Evolutionary conservation across 2,329 filamentous ascomycete genomes (phyloP), one percentile per base, ranked within the genome.

Genomic region (Alternaria consortialis): DNA sequence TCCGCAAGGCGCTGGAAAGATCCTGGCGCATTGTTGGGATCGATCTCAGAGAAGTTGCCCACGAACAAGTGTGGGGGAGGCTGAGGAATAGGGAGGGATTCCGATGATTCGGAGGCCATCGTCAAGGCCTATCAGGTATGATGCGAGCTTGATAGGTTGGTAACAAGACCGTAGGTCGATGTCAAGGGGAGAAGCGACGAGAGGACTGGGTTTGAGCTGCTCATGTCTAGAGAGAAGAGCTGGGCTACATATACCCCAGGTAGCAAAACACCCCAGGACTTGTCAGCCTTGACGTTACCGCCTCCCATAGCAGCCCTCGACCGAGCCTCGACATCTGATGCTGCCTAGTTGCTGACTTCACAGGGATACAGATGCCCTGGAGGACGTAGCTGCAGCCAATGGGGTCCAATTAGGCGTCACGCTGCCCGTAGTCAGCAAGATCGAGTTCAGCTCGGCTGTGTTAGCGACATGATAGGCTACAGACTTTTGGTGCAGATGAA

Each of bases 381-480:
- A 29, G 43, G 25, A 53, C 17, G 36, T 12, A 20, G 12, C n/a
- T 32, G 20, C 27, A 48, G 20, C 51, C 42, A 48, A 53, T 55
- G 31, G 20, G 9, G 17, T 8, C 20, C 36, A 20, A 13, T 40
- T 9, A 25, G 25, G 7, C n/a, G 43, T 47, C 17, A 39, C 42
- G 46, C 23, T 46, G 17, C 34, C 13, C 13, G 11, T 23, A 56
- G 20, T 27, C 25, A 51, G 53, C 39, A 4, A 27, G 48, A 32
- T 40, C n/a, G 53, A 3, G 44, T 56, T 60, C 57, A 60, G 57
- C 57, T 56, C 44, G 57, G 57, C 57, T 60, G 57, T 60, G 57
- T 39, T 27, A 56, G 47, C 37, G 46, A 23, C 31, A 25, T 32
- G n/a, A 36, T 37, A 39, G 27, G 31, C 57, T 51, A 23, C 23